Evolutionary conservation across 1,284 basidiomycete genomes (phyloP), one percentile per base, ranked within the genome.

Genomic region (Chondrostereum purpureum): DNA sequence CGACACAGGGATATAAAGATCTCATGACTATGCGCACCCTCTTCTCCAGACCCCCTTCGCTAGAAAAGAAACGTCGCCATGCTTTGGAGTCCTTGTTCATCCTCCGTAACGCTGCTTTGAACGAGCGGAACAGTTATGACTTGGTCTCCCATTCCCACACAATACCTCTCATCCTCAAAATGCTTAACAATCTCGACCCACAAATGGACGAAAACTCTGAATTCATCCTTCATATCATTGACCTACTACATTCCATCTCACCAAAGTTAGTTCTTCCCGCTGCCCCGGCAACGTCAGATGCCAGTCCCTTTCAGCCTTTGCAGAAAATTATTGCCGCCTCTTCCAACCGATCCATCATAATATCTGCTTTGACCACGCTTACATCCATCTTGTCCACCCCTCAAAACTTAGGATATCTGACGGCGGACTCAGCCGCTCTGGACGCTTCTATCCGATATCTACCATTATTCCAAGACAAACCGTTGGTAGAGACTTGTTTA

Each of bases 81-180:
- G 82, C 83, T 14, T 64, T 87, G 21, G 86, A 90, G 56, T 84
- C 86, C 3, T 67, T 88, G 24, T 82, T 86, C 54, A 70, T 90
- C 50, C 68, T 92, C 39, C 78, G 88, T 16, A 91, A 90, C 58
- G 73, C 82, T n/a, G 74, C 83, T 16, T 63, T 83, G 41, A 74
- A 80, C 49, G 78, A 82, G 37, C 67, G 69, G 39, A 90, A 88
- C 53, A 74, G 77, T 2, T 58, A 68, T 21, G 77, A 81, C 47
- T 67, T 92, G n/a, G 64, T 73, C 2, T 62, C 61, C 16, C 75
- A 81, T 53, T 65, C 71, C 17, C 77, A 77, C 42, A 85, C 80
- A 1, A 65, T 78, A 38, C 70, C 75, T 5, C 62, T 90, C 13
- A 68, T 89, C 22, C 64, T 80, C 42, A 70, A 72, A 14, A 71